A percentile compares a stretch with the other conserved stretches of the same genome.
These are phyloP conservation scores for Apiospora aurea DNA, from an alignment of 2,329 filamentous ascomycete species.

Conservation along the genomic window DNA sequence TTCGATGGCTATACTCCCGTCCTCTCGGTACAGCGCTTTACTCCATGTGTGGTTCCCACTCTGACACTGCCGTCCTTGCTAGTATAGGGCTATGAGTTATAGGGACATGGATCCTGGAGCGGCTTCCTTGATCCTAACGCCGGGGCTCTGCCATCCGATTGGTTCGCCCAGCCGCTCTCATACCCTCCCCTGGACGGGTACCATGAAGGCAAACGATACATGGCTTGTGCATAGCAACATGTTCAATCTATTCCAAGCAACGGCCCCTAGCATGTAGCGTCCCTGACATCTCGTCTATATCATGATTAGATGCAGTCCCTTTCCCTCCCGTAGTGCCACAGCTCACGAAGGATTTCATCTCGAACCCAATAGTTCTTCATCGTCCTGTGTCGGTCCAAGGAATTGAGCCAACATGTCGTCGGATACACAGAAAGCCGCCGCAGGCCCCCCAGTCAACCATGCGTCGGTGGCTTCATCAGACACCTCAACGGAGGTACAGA, in stretches of 20 bases:
- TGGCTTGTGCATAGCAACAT: neutral
- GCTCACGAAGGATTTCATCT: neutral
- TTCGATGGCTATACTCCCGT: neutral
- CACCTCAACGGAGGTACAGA: neutral
- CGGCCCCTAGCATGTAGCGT: neutral
- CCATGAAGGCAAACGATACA: neutral
- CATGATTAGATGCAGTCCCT: neutral
- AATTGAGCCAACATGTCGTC: neutral
- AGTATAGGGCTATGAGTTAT: no score
- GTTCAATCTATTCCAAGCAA: neutral
- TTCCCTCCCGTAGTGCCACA: neutral
- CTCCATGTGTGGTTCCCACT: neutral
- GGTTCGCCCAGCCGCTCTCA: neutral
- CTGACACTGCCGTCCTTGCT: neutral
- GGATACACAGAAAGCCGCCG: neutral
- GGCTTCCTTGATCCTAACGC: neutral
- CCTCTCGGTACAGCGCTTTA: neutral
- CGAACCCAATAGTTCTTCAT: neutral
- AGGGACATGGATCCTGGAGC: neutral
- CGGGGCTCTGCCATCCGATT: neutral
- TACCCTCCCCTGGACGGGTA: neutral
- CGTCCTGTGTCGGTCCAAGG: neutral
- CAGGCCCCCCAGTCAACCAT: neutral
- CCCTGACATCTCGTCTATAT: neutral
- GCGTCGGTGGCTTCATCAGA: neutral